Conservation (phyloP, 2,329 filamentous ascomycete genomes). For the Fusarium tanahbumbuense region DNA sequence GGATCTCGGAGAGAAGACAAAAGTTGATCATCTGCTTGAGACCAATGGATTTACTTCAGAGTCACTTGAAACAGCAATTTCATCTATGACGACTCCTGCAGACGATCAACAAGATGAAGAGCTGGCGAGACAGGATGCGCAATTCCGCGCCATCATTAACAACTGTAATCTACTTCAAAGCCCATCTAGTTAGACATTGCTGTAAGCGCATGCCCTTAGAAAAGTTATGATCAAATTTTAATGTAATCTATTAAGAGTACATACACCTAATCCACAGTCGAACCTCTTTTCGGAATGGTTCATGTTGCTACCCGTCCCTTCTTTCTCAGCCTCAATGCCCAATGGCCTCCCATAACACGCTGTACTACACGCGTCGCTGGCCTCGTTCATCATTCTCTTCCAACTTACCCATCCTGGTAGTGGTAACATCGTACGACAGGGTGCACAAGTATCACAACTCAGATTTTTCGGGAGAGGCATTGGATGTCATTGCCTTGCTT, state of each 20-base stretch:
- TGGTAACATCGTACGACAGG: conserved; percentile 25
- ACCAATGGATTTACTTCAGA: conserved; percentile 61
- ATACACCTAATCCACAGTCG: not conserved
- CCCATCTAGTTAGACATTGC: conserved; percentile 17
- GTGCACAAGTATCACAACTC: conserved; percentile 21
- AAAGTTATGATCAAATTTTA: conserved; percentile 1
- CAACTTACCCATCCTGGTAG: conserved; percentile 1
- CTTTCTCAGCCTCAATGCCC: conserved; percentile 37
- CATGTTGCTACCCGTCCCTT: conserved; percentile 25
- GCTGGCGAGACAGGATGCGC: conserved; percentile 55
- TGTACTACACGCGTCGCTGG: conserved; percentile 29
- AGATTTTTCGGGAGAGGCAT: conserved; percentile 12
- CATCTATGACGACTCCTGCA: conserved; percentile 55
- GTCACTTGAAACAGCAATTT: conserved; percentile 62
- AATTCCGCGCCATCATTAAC: conserved; percentile 59
- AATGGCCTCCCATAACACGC: conserved; percentile 22
- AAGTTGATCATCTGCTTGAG: conserved; percentile 59
- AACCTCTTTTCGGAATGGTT: conserved; percentile 25
- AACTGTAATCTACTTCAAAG: conserved; percentile 53
- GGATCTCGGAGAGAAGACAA: conserved; percentile 54
- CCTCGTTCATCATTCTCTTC: conserved; percentile 16
- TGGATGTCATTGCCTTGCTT: conserved; percentile 9
- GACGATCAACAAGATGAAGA: conserved; percentile 32
- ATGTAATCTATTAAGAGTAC: conserved; percentile 31
- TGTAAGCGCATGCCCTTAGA: conserved; percentile 19